Evolutionary conservation across 2,329 filamentous ascomycete genomes (phyloP), one percentile per base, ranked within the genome.

Genomic region (Phyllosticta paracitricarpa): DNA sequence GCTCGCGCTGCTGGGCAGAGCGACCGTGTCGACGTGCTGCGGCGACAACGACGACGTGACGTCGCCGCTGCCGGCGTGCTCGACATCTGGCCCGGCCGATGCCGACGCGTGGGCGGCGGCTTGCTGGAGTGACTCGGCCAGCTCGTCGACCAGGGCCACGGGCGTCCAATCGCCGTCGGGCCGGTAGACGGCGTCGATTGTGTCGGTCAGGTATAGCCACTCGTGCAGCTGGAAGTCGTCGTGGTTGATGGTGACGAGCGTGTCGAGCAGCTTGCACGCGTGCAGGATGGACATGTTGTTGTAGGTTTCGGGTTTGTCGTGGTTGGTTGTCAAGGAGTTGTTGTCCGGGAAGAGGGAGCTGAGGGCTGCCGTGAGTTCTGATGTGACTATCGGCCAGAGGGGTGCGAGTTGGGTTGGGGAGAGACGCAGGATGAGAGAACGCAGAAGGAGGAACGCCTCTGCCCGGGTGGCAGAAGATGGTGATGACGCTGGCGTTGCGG

Each of bases 201-300:
- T 97, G 74, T 99, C 94, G 1, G 91, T 96, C 61, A 99, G 87
- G 73, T 96, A 99, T 3, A 97, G 84, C 94, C 94, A 99, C 77
- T 97, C 91, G 69, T 96, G 88, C n/a, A 97, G 83, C 73, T 97
- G 94, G 75, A 97, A 99, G 72, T 99, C 94, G 67, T 99, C 94
- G 0, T 92, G 93, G 4, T 89, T 88, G 7, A 92, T 80, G 53
- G 91, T 87, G 14, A 97, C 82, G n/a, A 99, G 80, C 22, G 91
- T 79, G 69, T 99, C 94, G 3, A 99, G 82, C 2, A 99, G 81
- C 71, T 97, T 99, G 76, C 92, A 97, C 0, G 91, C 92, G 72
- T 99, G 93, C 2, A 99, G 77, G 17, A 97, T 78, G 2, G 89
- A 86, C 2, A 84, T 77, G 66, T 90, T 88, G 69, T 84, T 89